phyloP scores from a whole-genome alignment of 2,329 filamentous ascomycete genomes.

The Diaporthe citriasiana region DNA sequence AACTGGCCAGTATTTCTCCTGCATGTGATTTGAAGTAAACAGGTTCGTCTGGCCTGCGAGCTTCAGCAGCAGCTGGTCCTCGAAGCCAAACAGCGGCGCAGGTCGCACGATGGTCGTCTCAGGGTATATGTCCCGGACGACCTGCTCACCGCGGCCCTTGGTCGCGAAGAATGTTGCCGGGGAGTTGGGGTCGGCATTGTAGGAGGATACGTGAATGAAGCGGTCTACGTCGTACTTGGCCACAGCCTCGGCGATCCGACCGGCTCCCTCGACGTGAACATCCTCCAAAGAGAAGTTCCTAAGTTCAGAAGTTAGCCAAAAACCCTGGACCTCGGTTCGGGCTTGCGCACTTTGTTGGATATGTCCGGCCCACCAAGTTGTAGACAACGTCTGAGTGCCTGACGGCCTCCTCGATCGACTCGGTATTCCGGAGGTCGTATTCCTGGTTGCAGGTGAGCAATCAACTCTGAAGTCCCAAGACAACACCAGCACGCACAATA shows the following conservation, averaged over 20 bases:
- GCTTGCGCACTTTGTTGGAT: constrained; percentile 86
- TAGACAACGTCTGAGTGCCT: constrained; percentile 98
- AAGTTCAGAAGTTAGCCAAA: constrained; percentile 20
- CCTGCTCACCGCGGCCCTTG: constrained; percentile 87
- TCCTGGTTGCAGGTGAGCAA: constrained; percentile 68
- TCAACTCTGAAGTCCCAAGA: constrained; percentile 39
- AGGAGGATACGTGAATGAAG: constrained; percentile 96
- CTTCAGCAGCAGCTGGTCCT: constrained; percentile 90
- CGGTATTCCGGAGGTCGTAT: constrained; percentile 93
- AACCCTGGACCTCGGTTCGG: not conserved
- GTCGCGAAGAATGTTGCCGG: constrained; percentile 91
- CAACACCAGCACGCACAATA: constrained; percentile 69
- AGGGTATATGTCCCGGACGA: constrained; percentile 90
- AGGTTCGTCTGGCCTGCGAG: constrained; percentile 85
- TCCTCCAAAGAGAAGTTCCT: constrained; percentile 95
- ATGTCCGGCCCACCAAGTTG: constrained; percentile 94
- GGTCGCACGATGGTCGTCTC: constrained; percentile 98
- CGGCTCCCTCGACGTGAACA: constrained; percentile 91
- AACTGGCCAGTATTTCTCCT: constrained; percentile 90
- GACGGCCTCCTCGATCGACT: constrained; percentile 96
- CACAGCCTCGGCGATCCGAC: constrained; percentile 92
- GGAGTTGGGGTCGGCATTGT: constrained; percentile 87
- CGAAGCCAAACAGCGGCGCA: constrained; percentile 93
- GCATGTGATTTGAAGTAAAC: constrained; percentile 93
- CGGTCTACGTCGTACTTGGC: constrained; percentile 99